These are phyloP conservation scores for Aspergillus baeticus DNA, from an alignment of 495 filamentous ascomycete genomes.

Conservation along the genomic window DNA sequence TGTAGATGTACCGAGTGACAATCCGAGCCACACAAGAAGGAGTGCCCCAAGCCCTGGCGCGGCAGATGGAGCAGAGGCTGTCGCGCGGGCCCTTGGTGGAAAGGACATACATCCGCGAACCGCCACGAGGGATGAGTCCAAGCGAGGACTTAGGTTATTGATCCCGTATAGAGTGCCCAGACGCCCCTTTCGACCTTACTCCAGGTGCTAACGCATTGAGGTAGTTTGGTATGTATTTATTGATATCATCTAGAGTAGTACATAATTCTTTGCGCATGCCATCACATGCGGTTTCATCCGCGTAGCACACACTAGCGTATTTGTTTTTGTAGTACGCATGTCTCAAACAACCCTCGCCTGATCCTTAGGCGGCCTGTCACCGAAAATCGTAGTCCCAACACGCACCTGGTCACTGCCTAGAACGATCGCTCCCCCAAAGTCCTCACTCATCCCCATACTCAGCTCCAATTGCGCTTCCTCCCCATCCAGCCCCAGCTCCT, in stretches of 20 bases:
- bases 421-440: constrained; percentile 86
- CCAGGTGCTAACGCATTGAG: not conserved
- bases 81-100: constrained; percentile 47
- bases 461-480: constrained; percentile 51
- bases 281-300: not conserved
- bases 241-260: constrained; percentile 23
- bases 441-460: constrained; percentile 87
- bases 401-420: constrained; percentile 89
- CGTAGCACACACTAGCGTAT: not conserved
- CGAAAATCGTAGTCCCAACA: constrained; percentile 94
- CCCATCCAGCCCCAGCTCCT: constrained; percentile 44
- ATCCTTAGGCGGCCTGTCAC: constrained; percentile 68
- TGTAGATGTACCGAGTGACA: constrained; percentile 91
- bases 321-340: not conserved
- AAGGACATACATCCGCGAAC: constrained; percentile 7
- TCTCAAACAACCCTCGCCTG: constrained; percentile 54
- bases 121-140: not conserved
- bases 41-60: constrained; percentile 76
- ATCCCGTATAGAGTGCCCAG: constrained; percentile 1
- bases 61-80: constrained; percentile 81
- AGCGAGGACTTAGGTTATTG: constrained; percentile 11
- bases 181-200: constrained; percentile 10
- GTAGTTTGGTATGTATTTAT: constrained; percentile 16
- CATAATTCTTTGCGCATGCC: constrained; percentile 9
- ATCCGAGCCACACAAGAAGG: constrained; percentile 90